Evolutionary conservation across 495 filamentous ascomycete species (phyloP).

Genomic region (Parmelia sp.): DNA sequence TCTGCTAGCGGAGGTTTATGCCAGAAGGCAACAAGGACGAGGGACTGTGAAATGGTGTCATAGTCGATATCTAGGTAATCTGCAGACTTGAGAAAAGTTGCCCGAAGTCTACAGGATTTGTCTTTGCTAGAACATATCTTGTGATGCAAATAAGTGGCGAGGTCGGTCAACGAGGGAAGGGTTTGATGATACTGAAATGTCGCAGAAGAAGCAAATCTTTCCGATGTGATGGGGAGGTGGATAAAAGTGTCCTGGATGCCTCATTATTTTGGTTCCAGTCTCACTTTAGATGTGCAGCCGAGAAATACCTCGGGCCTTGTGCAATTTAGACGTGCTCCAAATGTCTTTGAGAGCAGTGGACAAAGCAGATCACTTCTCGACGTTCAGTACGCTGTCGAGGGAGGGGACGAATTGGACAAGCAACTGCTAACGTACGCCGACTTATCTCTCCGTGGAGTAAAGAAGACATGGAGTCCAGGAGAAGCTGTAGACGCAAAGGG

Average conservation of each 20-base stretch:
- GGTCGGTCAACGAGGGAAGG: constrained; percentile 48
- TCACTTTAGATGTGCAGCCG: not conserved
- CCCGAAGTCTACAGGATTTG: constrained; percentile 35
- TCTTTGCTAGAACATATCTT: constrained; percentile 48
- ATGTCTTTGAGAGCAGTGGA: constrained; percentile 51
- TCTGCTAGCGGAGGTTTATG: constrained; percentile 19
- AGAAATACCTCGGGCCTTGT: constrained; percentile 39
- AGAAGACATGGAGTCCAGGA: constrained; percentile 79
- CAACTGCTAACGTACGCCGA: constrained; percentile 37
- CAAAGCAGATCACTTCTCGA: constrained; percentile 52
- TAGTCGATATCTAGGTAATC: constrained; percentile 72
- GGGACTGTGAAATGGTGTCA: constrained; percentile 59
- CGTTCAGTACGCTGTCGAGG: not conserved
- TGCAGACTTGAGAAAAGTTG: constrained; percentile 41
- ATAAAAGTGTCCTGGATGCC: constrained; percentile 59
- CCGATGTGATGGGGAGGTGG: constrained; percentile 50
- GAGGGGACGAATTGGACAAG: constrained; percentile 1
- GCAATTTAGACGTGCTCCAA: constrained; percentile 53
- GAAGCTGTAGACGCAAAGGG: constrained; percentile 70
- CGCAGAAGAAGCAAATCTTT: constrained; percentile 59
- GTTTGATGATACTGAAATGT: constrained; percentile 62
- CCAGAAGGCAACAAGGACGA: constrained; percentile 48
- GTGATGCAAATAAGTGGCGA: constrained; percentile 52
- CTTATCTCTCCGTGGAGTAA: constrained; percentile 49
- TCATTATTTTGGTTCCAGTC: not conserved